Evolutionary conservation across 2,329 filamentous ascomycete genomes (phyloP).

Genomic region (Neopestalotiopsis rosae): DNA sequence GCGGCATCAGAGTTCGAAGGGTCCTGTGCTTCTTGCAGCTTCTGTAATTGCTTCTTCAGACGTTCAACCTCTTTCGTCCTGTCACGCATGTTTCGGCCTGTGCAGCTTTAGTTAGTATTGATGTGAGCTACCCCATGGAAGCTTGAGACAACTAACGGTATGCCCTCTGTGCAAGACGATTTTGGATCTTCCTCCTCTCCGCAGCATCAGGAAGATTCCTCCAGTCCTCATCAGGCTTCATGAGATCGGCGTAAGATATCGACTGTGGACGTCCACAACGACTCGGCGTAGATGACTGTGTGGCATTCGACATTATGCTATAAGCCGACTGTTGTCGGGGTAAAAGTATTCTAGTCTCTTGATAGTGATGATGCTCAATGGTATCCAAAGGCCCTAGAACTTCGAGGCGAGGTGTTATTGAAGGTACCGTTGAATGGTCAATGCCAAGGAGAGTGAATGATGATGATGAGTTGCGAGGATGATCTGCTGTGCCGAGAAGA

Average conservation of each 20-base stretch:
- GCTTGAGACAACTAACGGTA: slow-evolving; percentile 33
- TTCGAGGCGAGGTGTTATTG: not conserved
- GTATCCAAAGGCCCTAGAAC: not conserved
- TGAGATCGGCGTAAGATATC: slow-evolving; percentile 38
- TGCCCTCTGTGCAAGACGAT: slow-evolving; percentile 39
- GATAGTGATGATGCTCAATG: not conserved
- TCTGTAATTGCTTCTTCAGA: slow-evolving; percentile 38
- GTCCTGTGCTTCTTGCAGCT: slow-evolving; percentile 35
- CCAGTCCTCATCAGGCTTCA: slow-evolving; percentile 42
- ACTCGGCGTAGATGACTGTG: slow-evolving; percentile 6
- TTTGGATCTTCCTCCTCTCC: slow-evolving; percentile 41
- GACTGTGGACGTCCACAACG: slow-evolving; percentile 38
- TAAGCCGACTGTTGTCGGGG: not conserved
- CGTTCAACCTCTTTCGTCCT: slow-evolving; percentile 39
- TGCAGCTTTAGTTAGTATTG: not conserved
- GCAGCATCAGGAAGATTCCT: slow-evolving; percentile 38
- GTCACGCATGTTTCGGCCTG: slow-evolving; percentile 40
- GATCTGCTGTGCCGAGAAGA: not conserved
- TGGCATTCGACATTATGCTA: slow-evolving; percentile 7
- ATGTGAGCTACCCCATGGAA: slow-evolving; percentile 18
- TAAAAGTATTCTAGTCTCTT: not conserved
- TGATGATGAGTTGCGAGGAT: not conserved
- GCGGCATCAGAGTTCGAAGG: slow-evolving; percentile 22
- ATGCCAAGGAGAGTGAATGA: slow-evolving; percentile 5
- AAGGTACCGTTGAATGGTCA: not conserved